Evolutionary conservation across 1,139 yeast genomes (phyloP).

Genomic region (Suhomyces yuchorum): DNA sequence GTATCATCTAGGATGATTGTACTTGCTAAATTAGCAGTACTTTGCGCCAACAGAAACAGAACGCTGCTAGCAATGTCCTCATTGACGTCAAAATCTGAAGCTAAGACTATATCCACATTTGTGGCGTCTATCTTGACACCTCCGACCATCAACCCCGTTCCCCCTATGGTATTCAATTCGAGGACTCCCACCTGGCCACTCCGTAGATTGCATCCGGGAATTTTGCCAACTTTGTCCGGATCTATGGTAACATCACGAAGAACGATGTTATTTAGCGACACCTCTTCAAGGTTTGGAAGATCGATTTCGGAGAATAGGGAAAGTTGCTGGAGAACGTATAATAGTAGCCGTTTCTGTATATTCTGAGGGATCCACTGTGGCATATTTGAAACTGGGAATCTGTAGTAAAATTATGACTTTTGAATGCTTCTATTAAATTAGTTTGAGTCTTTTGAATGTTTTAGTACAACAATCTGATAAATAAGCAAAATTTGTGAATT

Average conservation of each 20-base stretch:
- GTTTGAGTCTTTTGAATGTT: background rate
- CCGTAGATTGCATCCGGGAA: slow-evolving; percentile 69
- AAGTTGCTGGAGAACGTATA: slow-evolving; percentile 78
- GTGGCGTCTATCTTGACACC: slow-evolving; percentile 66
- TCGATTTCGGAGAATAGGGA: slow-evolving; percentile 84
- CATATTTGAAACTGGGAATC: background rate
- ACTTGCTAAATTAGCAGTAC: slow-evolving; percentile 66
- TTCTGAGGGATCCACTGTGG: slow-evolving; percentile 83
- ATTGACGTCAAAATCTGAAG: slow-evolving; percentile 43
- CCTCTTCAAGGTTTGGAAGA: slow-evolving; percentile 73
- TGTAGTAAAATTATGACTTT: background rate
- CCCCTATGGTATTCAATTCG: slow-evolving; percentile 35
- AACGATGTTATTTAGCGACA: slow-evolving; percentile 58
- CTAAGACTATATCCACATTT: slow-evolving; percentile 58
- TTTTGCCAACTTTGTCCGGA: slow-evolving; percentile 62
- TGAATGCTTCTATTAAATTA: background rate
- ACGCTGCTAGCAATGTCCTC: slow-evolving; percentile 35
- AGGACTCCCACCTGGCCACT: slow-evolving; percentile 62
- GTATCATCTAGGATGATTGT: slow-evolving; percentile 47
- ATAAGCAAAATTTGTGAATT: background rate
- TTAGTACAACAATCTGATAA: background rate
- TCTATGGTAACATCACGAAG: slow-evolving; percentile 69
- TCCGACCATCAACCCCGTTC: slow-evolving; percentile 46
- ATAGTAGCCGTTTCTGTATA: slow-evolving; percentile 75
- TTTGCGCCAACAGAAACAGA: slow-evolving; percentile 56